Percentiles rank a stretch among this genome's conserved stretches.
Conservation (phyloP, 768 basidiomycete genomes). For the Amanita rubescens region DNA sequence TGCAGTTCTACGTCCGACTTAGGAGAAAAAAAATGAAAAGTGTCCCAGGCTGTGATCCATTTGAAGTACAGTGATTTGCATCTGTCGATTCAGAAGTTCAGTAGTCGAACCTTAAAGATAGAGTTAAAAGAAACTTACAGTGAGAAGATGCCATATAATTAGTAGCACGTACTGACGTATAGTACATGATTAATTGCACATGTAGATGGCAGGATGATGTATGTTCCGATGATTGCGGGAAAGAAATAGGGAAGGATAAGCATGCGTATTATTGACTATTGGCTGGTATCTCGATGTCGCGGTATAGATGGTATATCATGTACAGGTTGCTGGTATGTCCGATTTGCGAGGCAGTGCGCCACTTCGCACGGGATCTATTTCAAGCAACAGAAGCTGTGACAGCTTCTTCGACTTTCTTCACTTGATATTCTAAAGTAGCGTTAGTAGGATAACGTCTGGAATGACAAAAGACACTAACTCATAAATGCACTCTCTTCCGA, state of each 20-base stretch:
- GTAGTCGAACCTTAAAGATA: not conserved
- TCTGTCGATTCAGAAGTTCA: not conserved
- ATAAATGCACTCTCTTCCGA: constrained; percentile 37
- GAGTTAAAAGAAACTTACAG: not conserved
- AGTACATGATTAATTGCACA: not conserved
- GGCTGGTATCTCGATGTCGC: constrained; percentile 4
- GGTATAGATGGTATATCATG: constrained; percentile 4
- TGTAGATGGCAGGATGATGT: not conserved
- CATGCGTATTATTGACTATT: not conserved
- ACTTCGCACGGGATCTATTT: not conserved
- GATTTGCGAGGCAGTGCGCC: not conserved
- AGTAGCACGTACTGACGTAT: not conserved
- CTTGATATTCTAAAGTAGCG: constrained; percentile 31
- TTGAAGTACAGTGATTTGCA: not conserved
- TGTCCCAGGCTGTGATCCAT: not conserved
- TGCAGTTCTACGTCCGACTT: not conserved
- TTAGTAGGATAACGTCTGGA: not conserved
- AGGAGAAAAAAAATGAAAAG: not conserved
- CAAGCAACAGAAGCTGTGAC: constrained; percentile 1
- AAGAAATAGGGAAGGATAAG: not conserved
- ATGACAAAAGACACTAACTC: constrained; percentile 28
- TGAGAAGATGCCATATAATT: not conserved
- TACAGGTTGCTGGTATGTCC: not conserved
- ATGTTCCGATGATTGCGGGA: not conserved
- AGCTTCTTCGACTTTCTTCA: constrained; percentile 39